Percentiles rank a stretch among this genome's conserved stretches.
Conservation (phyloP, 208 protist species). For the Herpetomonas tarakana region DNA sequence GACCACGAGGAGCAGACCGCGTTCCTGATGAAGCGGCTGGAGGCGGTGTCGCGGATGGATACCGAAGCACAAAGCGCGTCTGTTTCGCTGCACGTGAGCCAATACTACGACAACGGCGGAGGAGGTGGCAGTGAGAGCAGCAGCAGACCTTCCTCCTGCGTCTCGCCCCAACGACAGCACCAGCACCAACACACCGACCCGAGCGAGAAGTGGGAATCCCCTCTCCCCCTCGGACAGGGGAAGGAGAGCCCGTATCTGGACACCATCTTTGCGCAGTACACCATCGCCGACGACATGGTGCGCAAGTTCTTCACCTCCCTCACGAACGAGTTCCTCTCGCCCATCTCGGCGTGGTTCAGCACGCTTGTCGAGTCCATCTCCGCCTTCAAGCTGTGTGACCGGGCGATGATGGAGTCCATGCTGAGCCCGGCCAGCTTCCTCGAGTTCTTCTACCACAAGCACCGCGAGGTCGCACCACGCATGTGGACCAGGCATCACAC, state of each 20-base stretch:
- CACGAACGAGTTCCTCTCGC: conserved; percentile 79
- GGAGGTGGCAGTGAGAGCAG: not conserved
- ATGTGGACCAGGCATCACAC: conserved; percentile 50
- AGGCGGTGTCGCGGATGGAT: conserved; percentile 62
- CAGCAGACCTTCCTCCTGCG: not conserved
- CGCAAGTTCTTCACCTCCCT: conserved; percentile 86
- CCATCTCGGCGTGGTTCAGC: conserved; percentile 66
- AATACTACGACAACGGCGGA: conserved; percentile 23
- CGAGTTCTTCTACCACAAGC: conserved; percentile 44
- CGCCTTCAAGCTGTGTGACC: conserved; percentile 71
- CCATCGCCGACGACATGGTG: conserved; percentile 76
- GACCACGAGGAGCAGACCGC: conserved; percentile 64
- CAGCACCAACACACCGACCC: not conserved
- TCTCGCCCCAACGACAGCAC: not conserved
- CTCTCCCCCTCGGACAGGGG: no score
- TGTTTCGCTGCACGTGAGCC: conserved; percentile 37
- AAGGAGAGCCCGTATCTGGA: conserved; percentile 7
- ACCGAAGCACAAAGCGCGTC: conserved; percentile 50
- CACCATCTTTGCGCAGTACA: conserved; percentile 51
- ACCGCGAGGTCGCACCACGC: conserved; percentile 52
- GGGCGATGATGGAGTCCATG: conserved; percentile 21
- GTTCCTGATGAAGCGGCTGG: conserved; percentile 54
- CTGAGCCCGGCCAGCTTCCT: conserved; percentile 67
- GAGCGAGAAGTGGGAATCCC: no score
- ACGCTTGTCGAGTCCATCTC: conserved; percentile 26